phyloP scores from a whole-genome alignment of 495 filamentous ascomycete genomes.

The Trichoderma gamsii region DNA sequence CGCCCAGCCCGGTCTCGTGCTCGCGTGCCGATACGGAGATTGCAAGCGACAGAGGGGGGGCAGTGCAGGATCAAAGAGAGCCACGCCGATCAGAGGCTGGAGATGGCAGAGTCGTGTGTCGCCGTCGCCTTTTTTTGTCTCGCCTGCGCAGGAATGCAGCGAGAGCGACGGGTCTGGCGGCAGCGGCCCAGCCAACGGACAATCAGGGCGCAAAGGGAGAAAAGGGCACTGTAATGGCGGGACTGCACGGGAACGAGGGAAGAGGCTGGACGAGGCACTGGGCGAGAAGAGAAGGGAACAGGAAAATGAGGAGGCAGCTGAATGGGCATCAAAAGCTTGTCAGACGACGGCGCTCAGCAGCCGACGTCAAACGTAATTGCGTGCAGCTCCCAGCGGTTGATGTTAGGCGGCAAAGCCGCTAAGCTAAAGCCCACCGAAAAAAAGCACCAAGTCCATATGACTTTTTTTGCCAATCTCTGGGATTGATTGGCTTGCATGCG shows the following conservation, averaged over 20 bases:
- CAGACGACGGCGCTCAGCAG: constrained; percentile 10
- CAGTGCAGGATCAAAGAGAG: constrained; percentile 1
- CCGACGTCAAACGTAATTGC: constrained; percentile 4
- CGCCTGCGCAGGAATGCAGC: constrained; percentile 1
- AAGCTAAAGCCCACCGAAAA: not conserved
- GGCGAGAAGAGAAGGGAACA: not conserved
- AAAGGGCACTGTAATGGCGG: not conserved
- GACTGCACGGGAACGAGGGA: not conserved
- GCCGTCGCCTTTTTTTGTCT: not conserved
- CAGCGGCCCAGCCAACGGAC: not conserved
- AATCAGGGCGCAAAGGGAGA: not conserved
- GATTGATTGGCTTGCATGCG: constrained; percentile 4
- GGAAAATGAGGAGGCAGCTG: constrained; percentile 1
- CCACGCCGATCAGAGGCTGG: not conserved
- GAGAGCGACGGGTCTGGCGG: not conserved
- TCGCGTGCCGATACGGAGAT: constrained; percentile 12
- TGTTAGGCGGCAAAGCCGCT: constrained; percentile 12
- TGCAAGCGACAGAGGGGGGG: constrained; percentile 10
- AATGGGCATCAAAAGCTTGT: constrained; percentile 11
- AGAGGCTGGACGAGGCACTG: not conserved
- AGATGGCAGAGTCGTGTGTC: not conserved
- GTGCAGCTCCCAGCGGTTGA: constrained; percentile 2
- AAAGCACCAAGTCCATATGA: not conserved
- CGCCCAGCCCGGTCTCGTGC: constrained; percentile 6
- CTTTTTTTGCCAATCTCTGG: not conserved